Evolutionary conservation across 306 rosid species (phyloP).

Genomic region (Pyrus bretschneideri): DNA sequence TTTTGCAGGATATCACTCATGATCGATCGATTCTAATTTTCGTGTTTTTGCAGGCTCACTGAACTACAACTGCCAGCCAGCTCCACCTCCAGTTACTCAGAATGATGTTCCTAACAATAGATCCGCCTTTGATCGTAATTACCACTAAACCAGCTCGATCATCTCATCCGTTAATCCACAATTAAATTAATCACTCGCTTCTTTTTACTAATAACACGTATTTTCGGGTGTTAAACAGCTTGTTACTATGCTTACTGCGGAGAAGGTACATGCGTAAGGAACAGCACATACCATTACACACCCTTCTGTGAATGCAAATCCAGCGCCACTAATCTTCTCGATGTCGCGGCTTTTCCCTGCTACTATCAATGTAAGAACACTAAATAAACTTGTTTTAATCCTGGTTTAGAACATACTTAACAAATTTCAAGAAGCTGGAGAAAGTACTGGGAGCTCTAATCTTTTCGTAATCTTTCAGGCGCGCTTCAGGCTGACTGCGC

Average conservation of each 20-base stretch:
- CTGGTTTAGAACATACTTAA: background rate
- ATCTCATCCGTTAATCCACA: background rate
- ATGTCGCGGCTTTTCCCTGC: constrained; percentile 57
- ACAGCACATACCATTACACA: constrained; percentile 28
- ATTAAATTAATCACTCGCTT: background rate
- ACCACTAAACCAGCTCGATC: background rate
- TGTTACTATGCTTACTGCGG: constrained; percentile 89
- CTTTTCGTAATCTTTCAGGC: constrained; percentile 35
- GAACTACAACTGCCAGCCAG: constrained; percentile 66
- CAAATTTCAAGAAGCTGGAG: background rate
- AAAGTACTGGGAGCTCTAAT: background rate
- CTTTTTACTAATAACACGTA: background rate
- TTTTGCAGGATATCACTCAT: background rate
- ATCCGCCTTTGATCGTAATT: constrained; percentile 62
- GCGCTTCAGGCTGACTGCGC: constrained; percentile 69
- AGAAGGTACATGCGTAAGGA: constrained; percentile 42
- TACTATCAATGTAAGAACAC: constrained; percentile 56
- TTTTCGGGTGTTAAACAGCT: constrained; percentile 24
- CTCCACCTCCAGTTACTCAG: constrained; percentile 49
- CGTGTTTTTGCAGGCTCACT: constrained; percentile 45
- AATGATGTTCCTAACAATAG: constrained; percentile 36
- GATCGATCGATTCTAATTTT: background rate
- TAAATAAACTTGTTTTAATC: background rate
- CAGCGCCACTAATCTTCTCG: constrained; percentile 54
- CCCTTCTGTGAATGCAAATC: constrained; percentile 42